Evolutionary conservation across 176 grass and related monocot genomes (phyloP).

Genomic region (Carex myosuroides): DNA sequence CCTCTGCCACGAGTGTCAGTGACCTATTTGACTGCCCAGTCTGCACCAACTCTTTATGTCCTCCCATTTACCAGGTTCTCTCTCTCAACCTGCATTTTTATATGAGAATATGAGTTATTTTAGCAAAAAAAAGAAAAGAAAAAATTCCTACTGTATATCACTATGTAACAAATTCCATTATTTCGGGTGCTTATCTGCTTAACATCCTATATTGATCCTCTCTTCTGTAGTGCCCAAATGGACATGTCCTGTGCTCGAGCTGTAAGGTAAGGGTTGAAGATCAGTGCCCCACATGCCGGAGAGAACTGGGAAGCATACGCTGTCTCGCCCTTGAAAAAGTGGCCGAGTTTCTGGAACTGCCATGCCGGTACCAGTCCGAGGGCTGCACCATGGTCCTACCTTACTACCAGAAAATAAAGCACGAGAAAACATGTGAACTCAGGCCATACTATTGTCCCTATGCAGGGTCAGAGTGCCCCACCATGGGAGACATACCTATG

Average conservation of each 20-base stretch:
- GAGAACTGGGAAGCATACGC: constrained; percentile 21
- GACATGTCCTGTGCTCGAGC: constrained; percentile 19
- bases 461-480: constrained; percentile 18
- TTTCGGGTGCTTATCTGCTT: not conserved
- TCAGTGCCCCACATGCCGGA: constrained; percentile 17
- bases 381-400: constrained; percentile 8
- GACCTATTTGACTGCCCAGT: constrained; percentile 19
- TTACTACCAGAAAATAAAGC: constrained; percentile 24
- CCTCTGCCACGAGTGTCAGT: not conserved
- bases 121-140: not conserved
- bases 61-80: constrained; percentile 21
- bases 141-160: not conserved
- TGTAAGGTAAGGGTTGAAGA: constrained; percentile 18
- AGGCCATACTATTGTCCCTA: constrained; percentile 24
- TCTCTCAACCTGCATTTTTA: not conserved
- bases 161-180: not conserved
- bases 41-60: constrained; percentile 25
- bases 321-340: constrained; percentile 22
- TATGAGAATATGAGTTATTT: not conserved
- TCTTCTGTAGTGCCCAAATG: constrained; percentile 22
- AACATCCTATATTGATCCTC: not conserved
- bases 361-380: constrained; percentile 20
- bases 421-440: constrained; percentile 18
- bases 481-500: constrained; percentile 14
- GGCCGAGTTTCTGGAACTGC: constrained; percentile 17